Conservation (phyloP, 345 rosid species). For the Hevea brasiliensis region DNA sequence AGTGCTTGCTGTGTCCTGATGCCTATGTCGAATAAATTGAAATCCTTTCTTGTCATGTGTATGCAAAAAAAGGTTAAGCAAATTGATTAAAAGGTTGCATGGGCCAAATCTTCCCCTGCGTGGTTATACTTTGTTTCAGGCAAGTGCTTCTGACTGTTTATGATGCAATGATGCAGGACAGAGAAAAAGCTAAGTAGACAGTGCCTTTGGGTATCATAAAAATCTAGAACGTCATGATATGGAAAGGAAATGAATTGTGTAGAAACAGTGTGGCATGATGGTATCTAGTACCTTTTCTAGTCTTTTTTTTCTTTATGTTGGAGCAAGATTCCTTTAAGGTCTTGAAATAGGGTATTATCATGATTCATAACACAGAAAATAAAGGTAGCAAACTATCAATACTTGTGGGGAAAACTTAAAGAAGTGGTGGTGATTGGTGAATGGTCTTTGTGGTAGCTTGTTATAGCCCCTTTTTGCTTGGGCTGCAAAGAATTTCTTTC, state of each 20-base stretch:
- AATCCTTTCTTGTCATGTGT: background rate
- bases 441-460: too few relatives aligned
- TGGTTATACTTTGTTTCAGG: slow-evolving; percentile 1
- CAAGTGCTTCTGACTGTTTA: slow-evolving; percentile 2
- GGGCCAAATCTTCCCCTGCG: background rate
- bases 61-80: slow-evolving; percentile 12
- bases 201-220: background rate
- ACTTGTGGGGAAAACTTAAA: too few relatives aligned
- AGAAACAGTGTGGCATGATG: background rate
- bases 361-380: background rate
- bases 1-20: background rate
- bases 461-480: too few relatives aligned
- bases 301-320: background rate
- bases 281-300: background rate
- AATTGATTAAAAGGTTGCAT: slow-evolving; percentile 9
- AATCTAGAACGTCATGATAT: background rate
- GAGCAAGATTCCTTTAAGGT: background rate
- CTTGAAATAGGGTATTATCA: background rate
- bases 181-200: background rate
- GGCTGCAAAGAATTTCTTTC: too few relatives aligned
- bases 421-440: too few relatives aligned
- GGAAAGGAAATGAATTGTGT: background rate
- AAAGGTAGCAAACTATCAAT: too few relatives aligned
- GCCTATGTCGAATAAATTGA: background rate
- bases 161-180: slow-evolving; percentile 14